Evolutionary conservation across 164 flowering plant genomes (phyloP), one percentile per base, ranked within the genome.

Genomic region (Liriodendron chinense): DNA sequence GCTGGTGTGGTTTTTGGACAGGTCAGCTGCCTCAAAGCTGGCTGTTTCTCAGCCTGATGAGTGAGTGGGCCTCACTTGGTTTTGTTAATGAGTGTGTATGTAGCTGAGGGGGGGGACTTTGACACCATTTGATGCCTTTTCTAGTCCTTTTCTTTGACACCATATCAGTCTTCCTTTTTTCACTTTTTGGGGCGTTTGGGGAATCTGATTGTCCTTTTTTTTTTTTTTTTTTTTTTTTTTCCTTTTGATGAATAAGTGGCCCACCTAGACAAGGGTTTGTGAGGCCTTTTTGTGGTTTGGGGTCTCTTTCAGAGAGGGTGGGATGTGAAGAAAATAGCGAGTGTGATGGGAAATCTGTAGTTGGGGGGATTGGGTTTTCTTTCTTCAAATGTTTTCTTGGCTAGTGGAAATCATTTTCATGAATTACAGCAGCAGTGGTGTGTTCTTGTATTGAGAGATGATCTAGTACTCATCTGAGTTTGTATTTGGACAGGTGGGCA

Each of bases 1-100:
- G 74, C 71, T 92, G 77, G 91, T 89, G n/a, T 92, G 97, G 97
- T 92, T 92, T 85, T 78, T 92, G 79, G 97, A 92, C 81, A 83
- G 80, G 70, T 66, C 76, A 14, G 92, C 97, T 69, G 92, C 93
- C 20, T 89, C 89, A 23, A 83, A 84, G 81, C 89, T 90, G 63
- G 84, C 81, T 34, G 74, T 74, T 61, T 72, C 23, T 66, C 77
- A 83, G 43, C 65, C 78, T 77, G 22, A 62, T 53, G 74, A 81
- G 21, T 72, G 79, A 67, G 59, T 53, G 80, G 83, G 82, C 50
- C 25, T 21, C 61, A 7, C 24, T n/a, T 63, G 71, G 20, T 49
- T n/a, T 72, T 76, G 72, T 79, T 81, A 34, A 75, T 74, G 70
- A 63, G 76, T 76, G 75, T 81, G 84, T 76, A 78, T 72, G 76